Evolutionary conservation across 1,284 basidiomycete genomes (phyloP).

Genomic region (Pseudozyma flocculosa): DNA sequence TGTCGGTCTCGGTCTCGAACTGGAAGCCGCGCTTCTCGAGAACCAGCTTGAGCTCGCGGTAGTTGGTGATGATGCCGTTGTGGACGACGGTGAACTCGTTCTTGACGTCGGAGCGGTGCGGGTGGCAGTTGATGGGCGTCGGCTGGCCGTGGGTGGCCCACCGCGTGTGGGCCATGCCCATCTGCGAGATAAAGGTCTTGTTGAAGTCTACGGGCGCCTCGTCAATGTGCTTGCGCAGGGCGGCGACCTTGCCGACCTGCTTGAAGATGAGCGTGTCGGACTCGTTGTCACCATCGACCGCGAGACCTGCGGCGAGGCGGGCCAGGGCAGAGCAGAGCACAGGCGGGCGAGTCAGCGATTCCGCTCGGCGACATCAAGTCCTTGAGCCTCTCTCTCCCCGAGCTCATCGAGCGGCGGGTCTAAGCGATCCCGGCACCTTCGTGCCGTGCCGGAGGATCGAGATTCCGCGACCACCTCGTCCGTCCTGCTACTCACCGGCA

Average conservation of each 20-base stretch:
- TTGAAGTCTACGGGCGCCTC: slow-evolving; percentile 73
- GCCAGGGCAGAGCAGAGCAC: background rate
- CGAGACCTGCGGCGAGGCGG: slow-evolving; percentile 75
- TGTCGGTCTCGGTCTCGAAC: slow-evolving; percentile 96
- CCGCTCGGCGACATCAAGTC: too few relatives aligned
- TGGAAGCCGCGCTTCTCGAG: slow-evolving; percentile 93
- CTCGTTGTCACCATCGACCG: slow-evolving; percentile 87
- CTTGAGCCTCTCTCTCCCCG: too few relatives aligned
- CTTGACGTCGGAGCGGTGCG: slow-evolving; percentile 79
- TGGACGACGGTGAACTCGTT: slow-evolving; percentile 92
- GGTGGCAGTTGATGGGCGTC: slow-evolving; percentile 88
- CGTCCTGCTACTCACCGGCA: slow-evolving; percentile 65
- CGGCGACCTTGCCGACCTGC: slow-evolving; percentile 96
- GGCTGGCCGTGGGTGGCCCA: slow-evolving; percentile 97
- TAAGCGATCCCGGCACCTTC: too few relatives aligned
- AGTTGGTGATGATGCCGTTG: slow-evolving; percentile 99
- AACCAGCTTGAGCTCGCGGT: slow-evolving; percentile 81
- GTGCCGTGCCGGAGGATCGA: too few relatives aligned
- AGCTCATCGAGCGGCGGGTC: too few relatives aligned
- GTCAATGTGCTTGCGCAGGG: slow-evolving; percentile 87
- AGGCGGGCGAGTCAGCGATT: background rate
- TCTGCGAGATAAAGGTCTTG: slow-evolving; percentile 82
- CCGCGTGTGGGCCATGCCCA: slow-evolving; percentile 97
- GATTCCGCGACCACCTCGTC: too few relatives aligned
- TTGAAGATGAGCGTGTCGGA: slow-evolving; percentile 84